A percentile compares a stretch with the other conserved stretches of the same genome.
phyloP scores from a whole-genome alignment of 192 early-diverging fungal species.

The Mortierella hygrophila region DNA sequence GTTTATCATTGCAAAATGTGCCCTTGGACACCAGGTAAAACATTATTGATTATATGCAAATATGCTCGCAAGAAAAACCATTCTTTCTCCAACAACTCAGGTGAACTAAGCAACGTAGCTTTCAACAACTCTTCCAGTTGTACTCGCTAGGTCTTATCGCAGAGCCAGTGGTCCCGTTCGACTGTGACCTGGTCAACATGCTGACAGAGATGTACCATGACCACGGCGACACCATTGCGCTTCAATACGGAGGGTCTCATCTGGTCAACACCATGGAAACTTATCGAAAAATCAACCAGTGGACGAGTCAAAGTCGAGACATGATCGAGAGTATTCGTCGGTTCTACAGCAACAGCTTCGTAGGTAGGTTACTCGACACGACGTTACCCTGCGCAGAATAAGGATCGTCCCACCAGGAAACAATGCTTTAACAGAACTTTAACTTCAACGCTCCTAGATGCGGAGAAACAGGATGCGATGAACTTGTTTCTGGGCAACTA shows the following conservation, averaged over 20 bases:
- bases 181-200: constrained; percentile 93
- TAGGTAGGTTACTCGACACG: constrained; percentile 61
- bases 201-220: constrained; percentile 98
- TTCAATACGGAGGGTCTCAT: constrained; percentile 97
- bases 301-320: constrained; percentile 95
- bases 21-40: constrained; percentile 84
- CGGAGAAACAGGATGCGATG: constrained; percentile 97
- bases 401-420: too few species aligned
- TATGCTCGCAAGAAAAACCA: background rate
- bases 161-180: constrained; percentile 85
- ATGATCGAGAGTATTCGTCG: constrained; percentile 94
- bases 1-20: constrained; percentile 94
- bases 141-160: constrained; percentile 89
- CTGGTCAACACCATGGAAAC: constrained; percentile 99
- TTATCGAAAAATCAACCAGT: constrained; percentile 93
- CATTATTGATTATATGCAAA: background rate
- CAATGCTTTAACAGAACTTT: background rate
- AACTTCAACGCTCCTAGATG: constrained; percentile 66
- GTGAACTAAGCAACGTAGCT: background rate
- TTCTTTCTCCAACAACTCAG: background rate
- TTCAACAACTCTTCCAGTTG: constrained; percentile 58
- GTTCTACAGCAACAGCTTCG: constrained; percentile 95
- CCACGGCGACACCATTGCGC: constrained; percentile 95
- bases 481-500: constrained; percentile 91
- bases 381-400: background rate